Evolutionary conservation across 2,329 filamentous ascomycete genomes (phyloP).

Genomic region (Graphilbum sp.): DNA sequence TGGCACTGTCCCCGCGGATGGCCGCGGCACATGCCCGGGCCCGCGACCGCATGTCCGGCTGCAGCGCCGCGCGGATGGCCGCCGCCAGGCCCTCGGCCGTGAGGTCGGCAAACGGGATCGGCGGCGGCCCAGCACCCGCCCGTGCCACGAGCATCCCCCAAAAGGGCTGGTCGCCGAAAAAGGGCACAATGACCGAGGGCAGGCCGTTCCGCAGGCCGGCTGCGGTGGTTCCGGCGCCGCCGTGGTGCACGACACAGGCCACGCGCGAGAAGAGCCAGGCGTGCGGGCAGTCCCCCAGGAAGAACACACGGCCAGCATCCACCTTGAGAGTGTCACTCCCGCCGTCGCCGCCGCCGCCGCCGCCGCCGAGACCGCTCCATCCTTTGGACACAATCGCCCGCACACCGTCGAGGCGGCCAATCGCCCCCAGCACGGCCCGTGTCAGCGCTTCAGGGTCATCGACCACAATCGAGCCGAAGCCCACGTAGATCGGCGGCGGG

Average conservation of each 20-base stretch:
- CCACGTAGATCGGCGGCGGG: conserved; percentile 63
- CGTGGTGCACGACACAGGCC: conserved; percentile 70
- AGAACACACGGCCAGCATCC: conserved; percentile 37
- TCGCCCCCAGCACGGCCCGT: conserved; percentile 52
- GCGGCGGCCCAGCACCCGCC: conserved; percentile 54
- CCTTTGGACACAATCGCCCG: conserved; percentile 72
- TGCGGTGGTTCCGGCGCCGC: conserved; percentile 78
- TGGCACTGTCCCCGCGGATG: not conserved
- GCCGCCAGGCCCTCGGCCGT: conserved; percentile 49
- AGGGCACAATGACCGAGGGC: conserved; percentile 70
- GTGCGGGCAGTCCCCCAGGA: conserved; percentile 73
- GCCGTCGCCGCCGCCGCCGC: conserved; percentile 31
- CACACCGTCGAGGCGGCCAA: conserved; percentile 36
- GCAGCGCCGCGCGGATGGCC: conserved; percentile 29
- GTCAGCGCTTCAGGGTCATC: conserved; percentile 60
- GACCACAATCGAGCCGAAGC: conserved; percentile 69
- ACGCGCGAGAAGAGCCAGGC: conserved; percentile 80
- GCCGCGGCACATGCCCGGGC: not conserved
- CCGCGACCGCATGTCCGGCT: not conserved
- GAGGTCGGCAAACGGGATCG: conserved; percentile 52
- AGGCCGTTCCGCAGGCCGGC: conserved; percentile 65
- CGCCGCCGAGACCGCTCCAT: conserved; percentile 64
- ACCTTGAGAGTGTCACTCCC: conserved; percentile 45
- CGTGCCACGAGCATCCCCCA: conserved; percentile 64
- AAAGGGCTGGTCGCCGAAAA: conserved; percentile 74